These are phyloP conservation scores for Polychaeton citri DNA, from an alignment of 2,329 filamentous ascomycete species.

Conservation along the genomic window DNA sequence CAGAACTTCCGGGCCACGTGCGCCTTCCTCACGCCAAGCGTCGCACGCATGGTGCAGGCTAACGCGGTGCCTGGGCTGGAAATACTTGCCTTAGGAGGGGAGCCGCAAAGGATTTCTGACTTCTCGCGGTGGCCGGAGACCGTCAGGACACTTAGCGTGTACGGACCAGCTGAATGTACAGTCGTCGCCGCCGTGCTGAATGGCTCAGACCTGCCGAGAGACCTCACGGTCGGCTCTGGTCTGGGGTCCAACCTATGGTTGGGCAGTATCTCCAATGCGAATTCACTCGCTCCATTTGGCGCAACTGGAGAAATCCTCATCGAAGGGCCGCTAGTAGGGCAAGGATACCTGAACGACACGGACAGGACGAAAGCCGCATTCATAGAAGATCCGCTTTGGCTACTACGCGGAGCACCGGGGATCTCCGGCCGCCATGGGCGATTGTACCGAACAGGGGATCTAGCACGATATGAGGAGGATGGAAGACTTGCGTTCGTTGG, in stretches of 20 bases:
- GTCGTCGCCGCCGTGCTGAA: neutral
- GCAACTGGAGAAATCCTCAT: constrained; percentile 34
- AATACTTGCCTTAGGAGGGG: constrained; percentile 31
- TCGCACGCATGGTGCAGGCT: constrained; percentile 27
- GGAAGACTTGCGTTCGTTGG: constrained; percentile 7
- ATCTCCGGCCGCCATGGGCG: neutral
- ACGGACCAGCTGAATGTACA: constrained; percentile 24
- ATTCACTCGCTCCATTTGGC: constrained; percentile 26
- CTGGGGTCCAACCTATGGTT: constrained; percentile 19
- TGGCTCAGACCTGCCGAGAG: constrained; percentile 5
- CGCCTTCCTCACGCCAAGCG: constrained; percentile 32
- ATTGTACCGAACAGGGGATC: constrained; percentile 13
- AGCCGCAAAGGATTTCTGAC: constrained; percentile 26
- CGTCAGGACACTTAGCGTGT: constrained; percentile 32
- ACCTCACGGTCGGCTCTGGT: constrained; percentile 21
- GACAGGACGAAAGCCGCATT: constrained; percentile 19
- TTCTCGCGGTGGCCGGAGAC: constrained; percentile 31
- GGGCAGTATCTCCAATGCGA: constrained; percentile 11
- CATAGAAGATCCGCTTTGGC: constrained; percentile 14
- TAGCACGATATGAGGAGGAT: constrained; percentile 11
- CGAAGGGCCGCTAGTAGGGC: constrained; percentile 30
- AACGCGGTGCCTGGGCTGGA: constrained; percentile 27
- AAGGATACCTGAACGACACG: constrained; percentile 26
- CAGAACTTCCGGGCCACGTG: constrained; percentile 26
- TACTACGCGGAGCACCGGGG: neutral